Conservation (phyloP, 257 asterid species). For the Solanum ahanhuiri region DNA sequence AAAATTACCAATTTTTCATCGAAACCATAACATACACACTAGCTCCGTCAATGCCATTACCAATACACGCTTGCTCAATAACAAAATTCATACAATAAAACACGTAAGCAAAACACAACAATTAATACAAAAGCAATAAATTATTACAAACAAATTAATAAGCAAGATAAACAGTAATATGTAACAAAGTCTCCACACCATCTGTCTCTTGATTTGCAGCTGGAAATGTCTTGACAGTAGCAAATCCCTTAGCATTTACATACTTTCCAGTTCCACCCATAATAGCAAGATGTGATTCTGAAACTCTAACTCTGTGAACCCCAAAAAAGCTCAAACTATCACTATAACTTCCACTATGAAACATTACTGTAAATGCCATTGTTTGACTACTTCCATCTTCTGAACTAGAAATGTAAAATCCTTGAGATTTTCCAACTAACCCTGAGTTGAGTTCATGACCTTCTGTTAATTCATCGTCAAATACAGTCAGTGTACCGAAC, state of each 20-base stretch:
- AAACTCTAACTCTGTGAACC: constrained; percentile 44
- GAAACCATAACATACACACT: no score
- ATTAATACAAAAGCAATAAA: not conserved
- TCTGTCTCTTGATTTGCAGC: constrained; percentile 50
- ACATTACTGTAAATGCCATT: constrained; percentile 78
- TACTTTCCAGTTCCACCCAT: constrained; percentile 92
- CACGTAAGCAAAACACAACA: not conserved
- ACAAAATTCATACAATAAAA: not conserved
- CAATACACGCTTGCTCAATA: not conserved
- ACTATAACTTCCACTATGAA: constrained; percentile 48
- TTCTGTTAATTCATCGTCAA: constrained; percentile 69
- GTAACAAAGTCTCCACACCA: constrained; percentile 71
- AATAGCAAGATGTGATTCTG: constrained; percentile 78
- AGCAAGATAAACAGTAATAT: constrained; percentile 58
- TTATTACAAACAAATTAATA: not conserved
- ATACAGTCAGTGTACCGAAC: constrained; percentile 82
- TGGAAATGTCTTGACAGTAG: constrained; percentile 49
- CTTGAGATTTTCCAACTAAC: constrained; percentile 75
- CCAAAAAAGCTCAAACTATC: constrained; percentile 75
- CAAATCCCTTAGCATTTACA: constrained; percentile 67
- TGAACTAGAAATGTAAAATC: constrained; percentile 69
- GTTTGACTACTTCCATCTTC: constrained; percentile 76
- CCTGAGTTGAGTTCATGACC: constrained; percentile 68
- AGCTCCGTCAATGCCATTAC: no score
- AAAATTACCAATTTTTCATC: no score